These are phyloP conservation scores for Gypsophila paniculata DNA, from an alignment of 179 eudicot species.

Conservation along the genomic window DNA sequence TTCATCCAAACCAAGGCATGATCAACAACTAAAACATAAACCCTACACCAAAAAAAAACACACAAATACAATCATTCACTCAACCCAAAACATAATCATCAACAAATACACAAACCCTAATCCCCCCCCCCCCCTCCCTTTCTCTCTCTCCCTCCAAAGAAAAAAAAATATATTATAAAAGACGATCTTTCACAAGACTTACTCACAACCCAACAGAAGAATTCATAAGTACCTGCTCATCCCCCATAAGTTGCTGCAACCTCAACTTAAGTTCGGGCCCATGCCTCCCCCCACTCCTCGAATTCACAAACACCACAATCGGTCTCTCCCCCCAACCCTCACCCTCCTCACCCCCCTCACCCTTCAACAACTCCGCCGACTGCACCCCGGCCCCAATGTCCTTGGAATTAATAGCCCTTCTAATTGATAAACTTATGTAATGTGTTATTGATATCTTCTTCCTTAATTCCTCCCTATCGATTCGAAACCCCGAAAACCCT, in stretches of 20 bases:
- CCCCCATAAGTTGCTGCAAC: constrained; percentile 72
- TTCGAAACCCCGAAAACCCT: constrained; percentile 35
- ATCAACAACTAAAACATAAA: background rate
- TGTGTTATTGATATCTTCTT: constrained; percentile 50
- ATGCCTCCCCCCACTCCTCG: constrained; percentile 82
- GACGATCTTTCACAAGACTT: no score
- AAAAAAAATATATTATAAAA: no score
- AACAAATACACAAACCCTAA: background rate
- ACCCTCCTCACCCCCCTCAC: constrained; percentile 27
- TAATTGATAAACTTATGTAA: constrained; percentile 56
- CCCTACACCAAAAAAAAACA: background rate
- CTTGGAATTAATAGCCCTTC: constrained; percentile 53
- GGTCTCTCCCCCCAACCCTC: constrained; percentile 45
- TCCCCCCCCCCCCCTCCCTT: no score
- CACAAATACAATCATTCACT: background rate
- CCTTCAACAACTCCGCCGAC: constrained; percentile 23
- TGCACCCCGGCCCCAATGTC: constrained; percentile 31
- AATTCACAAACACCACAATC: constrained; percentile 65
- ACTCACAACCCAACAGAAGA: no score
- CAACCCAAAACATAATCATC: no score
- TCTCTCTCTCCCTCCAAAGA: no score
- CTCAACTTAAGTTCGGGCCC: constrained; percentile 65
- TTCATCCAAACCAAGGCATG: background rate
- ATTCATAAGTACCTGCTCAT: constrained; percentile 53
- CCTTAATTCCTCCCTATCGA: constrained; percentile 51